A percentile compares a stretch with the other conserved stretches of the same genome.
Evolutionary conservation across 2,329 filamentous ascomycete species (phyloP).

Genomic region (Monosporascus sp.): DNA sequence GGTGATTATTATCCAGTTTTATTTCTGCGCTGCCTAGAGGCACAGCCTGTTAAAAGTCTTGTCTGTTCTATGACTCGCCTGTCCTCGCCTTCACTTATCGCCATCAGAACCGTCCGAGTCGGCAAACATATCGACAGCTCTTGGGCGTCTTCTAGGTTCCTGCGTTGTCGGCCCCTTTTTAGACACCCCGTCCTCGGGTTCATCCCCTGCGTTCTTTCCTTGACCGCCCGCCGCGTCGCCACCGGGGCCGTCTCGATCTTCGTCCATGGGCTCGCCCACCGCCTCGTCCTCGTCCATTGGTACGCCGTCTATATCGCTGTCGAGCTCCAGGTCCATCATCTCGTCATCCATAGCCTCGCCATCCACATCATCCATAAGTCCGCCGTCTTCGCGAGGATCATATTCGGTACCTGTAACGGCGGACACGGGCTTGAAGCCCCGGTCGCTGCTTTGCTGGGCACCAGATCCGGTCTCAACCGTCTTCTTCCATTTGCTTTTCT

Average conservation of each 20-base stretch:
- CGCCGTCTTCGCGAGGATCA: slow-evolving; percentile 35
- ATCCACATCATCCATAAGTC: slow-evolving; percentile 35
- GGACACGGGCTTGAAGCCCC: slow-evolving; percentile 22
- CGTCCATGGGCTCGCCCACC: slow-evolving; percentile 29
- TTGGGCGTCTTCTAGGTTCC: slow-evolving; percentile 55
- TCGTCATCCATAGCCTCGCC: slow-evolving; percentile 42
- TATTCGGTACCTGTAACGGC: slow-evolving; percentile 11
- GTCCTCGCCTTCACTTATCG: slow-evolving; percentile 13
- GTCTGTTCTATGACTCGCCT: no score
- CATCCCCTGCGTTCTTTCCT: slow-evolving; percentile 18
- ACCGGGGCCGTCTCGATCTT: slow-evolving; percentile 20
- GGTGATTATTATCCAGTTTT: no score
- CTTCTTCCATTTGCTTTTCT: slow-evolving; percentile 47
- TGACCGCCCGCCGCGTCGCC: slow-evolving; percentile 7
- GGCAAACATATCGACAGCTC: slow-evolving; percentile 83
- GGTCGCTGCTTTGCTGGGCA: slow-evolving; percentile 13
- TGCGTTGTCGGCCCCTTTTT: slow-evolving; percentile 22
- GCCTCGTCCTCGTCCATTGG: slow-evolving; percentile 32
- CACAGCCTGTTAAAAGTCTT: no score
- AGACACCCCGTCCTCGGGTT: slow-evolving; percentile 20
- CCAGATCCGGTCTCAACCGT: slow-evolving; percentile 38
- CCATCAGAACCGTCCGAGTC: slow-evolving; percentile 58
- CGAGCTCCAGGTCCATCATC: slow-evolving; percentile 42
- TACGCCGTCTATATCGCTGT: slow-evolving; percentile 43
- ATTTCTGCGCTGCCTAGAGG: no score